Evolutionary conservation across 345 rosid species (phyloP), one percentile per base, ranked within the genome.

Genomic region (Salix suchowensis): DNA sequence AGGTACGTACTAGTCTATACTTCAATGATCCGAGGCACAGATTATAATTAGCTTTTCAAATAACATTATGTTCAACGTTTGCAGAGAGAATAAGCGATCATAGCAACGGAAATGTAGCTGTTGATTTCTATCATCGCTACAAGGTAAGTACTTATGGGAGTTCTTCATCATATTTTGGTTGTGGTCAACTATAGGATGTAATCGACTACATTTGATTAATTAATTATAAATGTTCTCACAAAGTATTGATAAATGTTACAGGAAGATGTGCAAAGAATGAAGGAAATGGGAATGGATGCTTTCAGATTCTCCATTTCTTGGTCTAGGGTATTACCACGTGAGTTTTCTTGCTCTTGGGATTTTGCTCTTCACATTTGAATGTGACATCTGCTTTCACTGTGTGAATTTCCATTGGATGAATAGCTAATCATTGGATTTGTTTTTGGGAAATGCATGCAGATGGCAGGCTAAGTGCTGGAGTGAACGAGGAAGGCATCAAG

Each of bases 81-180:
- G 54, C 54, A 48, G 54, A 48, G 54, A 48, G 54, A 48, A 48
- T 48, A 48, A 48, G 15, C 15, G 54, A 48, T 48, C 54, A 48
- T 48, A 48, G 54, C 54, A 48, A 48, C 19, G 54, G 54, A 48
- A 1, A 15, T 48, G 54, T 48, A 15, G 54, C 19, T 15, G 54
- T 48, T 48, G 84, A 32, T 86, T 48, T 48, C 19, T 48, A 48
- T 12, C 54, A 48, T 48, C 54, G 54, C 54, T 48, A 15, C 15
- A 48, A 48, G 19, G 54, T 48, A 15, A 7, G 7, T 34, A 34
- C 37, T 1, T 34, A 34, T 15, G 54, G 54, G 54, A 15, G 54
- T 15, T 15, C 52, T 46, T 46, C 54, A 15, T 48, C 54, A 48
- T 48, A 48, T 15, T 48, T 48, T 48, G 18, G 54, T 4, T 48